These are phyloP conservation scores for Penicillium bialowiezense DNA, from an alignment of 495 filamentous ascomycete genomes.

Conservation along the genomic window DNA sequence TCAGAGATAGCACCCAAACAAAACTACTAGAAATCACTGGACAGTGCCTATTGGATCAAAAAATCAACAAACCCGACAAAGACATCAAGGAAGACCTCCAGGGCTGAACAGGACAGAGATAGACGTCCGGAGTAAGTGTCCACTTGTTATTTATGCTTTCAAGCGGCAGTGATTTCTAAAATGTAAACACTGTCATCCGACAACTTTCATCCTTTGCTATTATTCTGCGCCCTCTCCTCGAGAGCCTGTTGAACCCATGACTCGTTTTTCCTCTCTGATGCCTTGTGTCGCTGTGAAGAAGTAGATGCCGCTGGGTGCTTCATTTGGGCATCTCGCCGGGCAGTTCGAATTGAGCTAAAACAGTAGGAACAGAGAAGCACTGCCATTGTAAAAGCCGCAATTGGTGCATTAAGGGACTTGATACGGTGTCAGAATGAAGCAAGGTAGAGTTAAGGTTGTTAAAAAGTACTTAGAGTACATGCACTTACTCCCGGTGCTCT, in stretches of 20 bases:
- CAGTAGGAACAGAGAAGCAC: conserved; percentile 47
- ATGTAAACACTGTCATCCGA: too few relatives aligned
- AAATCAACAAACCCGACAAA: too few relatives aligned
- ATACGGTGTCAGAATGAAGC: conserved; percentile 5
- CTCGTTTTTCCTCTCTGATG: conserved; percentile 15
- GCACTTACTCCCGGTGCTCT: conserved; percentile 22
- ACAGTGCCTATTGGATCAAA: too few relatives aligned
- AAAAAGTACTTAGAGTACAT: not conserved
- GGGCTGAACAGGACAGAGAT: too few relatives aligned
- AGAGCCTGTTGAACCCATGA: conserved; percentile 40
- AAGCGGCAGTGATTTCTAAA: too few relatives aligned
- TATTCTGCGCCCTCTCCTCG: conserved; percentile 26
- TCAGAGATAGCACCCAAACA: too few relatives aligned
- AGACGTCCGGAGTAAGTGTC: too few relatives aligned
- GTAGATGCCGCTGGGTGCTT: not conserved
- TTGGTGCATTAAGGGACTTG: conserved; percentile 46
- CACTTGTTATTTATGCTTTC: too few relatives aligned
- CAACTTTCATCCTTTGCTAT: conserved; percentile 7
- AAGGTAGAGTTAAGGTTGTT: not conserved
- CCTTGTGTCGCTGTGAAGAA: conserved; percentile 7
- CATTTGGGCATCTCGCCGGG: conserved; percentile 34
- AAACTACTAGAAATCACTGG: too few relatives aligned
- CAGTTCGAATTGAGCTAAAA: conserved; percentile 47
- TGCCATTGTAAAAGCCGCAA: conserved; percentile 51
- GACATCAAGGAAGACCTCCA: too few relatives aligned